These are phyloP conservation scores for Trypanosoma avium DNA, from an alignment of 208 protist species.

Conservation along the genomic window DNA sequence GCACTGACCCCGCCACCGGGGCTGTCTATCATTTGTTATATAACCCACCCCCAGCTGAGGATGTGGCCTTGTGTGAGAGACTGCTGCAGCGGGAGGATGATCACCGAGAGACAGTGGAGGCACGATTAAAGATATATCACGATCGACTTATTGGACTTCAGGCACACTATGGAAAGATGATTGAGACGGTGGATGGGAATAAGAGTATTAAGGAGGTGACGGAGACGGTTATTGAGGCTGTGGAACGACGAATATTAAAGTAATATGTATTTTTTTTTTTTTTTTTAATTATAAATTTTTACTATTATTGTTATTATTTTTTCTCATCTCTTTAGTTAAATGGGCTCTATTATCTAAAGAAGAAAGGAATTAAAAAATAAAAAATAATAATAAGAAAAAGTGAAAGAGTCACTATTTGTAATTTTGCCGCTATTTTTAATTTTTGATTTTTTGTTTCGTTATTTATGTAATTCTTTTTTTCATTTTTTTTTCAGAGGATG, in stretches of 20 bases:
- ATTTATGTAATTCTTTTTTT: background rate
- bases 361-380: too few species aligned
- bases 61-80: constrained; percentile 66
- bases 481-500: constrained; percentile 7
- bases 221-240: constrained; percentile 38
- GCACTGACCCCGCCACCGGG: constrained; percentile 82
- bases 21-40: constrained; percentile 87
- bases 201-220: constrained; percentile 35
- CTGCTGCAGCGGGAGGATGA: constrained; percentile 88
- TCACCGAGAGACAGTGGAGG: constrained; percentile 56
- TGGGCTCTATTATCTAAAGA: too few species aligned
- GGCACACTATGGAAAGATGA: constrained; percentile 63
- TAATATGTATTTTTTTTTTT: background rate
- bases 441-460: background rate
- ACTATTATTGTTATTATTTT: constrained; percentile 32
- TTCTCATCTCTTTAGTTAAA: constrained; percentile 17
- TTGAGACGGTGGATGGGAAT: constrained; percentile 54
- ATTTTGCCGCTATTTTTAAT: too few species aligned
- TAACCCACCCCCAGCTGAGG: constrained; percentile 80
- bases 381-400: too few species aligned
- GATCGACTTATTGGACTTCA: constrained; percentile 49
- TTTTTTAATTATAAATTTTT: background rate
- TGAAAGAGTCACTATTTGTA: too few species aligned
- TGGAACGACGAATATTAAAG: constrained; percentile 26
- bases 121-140: constrained; percentile 80